These are phyloP conservation scores for Pinus tabuliformis DNA, from an alignment of 75 land plant species.

Conservation along the genomic window DNA sequence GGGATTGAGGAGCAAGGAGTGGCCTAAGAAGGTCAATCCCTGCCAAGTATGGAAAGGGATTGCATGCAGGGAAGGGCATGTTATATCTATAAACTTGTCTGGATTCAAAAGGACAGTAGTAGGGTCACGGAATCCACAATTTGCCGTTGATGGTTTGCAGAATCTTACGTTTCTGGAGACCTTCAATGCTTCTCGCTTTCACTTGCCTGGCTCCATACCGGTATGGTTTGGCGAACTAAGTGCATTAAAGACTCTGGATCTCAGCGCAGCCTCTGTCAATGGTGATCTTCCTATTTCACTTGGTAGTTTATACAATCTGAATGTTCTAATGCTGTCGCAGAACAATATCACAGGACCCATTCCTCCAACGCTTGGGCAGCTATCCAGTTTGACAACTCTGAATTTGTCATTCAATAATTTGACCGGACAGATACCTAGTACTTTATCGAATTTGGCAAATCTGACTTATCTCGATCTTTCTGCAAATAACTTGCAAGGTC, in stretches of 20 bases:
- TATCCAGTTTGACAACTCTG: constrained; percentile 21
- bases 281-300: constrained; percentile 66
- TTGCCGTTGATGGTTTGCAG: constrained; percentile 57
- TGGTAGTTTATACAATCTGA: constrained; percentile 31
- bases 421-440: constrained; percentile 19
- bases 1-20: constrained; percentile 66
- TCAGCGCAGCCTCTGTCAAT: constrained; percentile 45
- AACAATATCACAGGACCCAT: constrained; percentile 67
- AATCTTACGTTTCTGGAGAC: constrained; percentile 45
- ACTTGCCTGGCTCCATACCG: constrained; percentile 74
- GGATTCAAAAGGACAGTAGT: constrained; percentile 68
- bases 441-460: constrained; percentile 10
- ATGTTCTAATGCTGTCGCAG: constrained; percentile 46
- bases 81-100: constrained; percentile 54
- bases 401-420: constrained; percentile 36
- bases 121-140: constrained; percentile 54
- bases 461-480: constrained; percentile 39
- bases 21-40: constrained; percentile 80
- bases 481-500: constrained; percentile 48
- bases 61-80: constrained; percentile 50
- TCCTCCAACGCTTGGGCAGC: constrained; percentile 36
- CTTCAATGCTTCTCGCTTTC: constrained; percentile 73
- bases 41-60: constrained; percentile 78
- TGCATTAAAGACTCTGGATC: constrained; percentile 56
- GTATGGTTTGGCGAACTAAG: constrained; percentile 60